Conservation (phyloP, 371 early-diverging fungal species). For the Apophysomyces trapeziformis region DNA sequence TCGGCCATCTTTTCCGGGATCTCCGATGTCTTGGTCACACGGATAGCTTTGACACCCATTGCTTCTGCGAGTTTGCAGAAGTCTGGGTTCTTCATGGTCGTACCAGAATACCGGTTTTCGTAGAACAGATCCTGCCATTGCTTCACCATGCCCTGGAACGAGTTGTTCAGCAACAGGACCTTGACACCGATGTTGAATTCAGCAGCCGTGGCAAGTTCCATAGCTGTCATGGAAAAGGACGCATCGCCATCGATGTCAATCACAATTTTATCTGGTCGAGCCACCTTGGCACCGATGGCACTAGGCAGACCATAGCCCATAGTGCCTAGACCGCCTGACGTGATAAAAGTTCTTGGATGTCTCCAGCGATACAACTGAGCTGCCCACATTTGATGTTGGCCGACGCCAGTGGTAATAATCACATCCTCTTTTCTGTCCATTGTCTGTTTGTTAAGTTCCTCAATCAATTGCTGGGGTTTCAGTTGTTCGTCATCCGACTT, state of each 20-base stretch:
- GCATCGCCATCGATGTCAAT: conserved; percentile 98
- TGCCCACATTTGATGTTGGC: conserved; percentile 99
- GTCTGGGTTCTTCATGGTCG: conserved; percentile 96
- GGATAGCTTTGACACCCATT: conserved; percentile 89
- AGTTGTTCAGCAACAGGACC: conserved; percentile 94
- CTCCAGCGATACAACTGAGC: conserved; percentile 89
- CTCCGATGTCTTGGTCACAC: conserved; percentile 81
- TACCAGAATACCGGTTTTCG: conserved; percentile 92
- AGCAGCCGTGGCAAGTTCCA: conserved; percentile 96
- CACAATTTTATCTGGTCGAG: conserved; percentile 89
- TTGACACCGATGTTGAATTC: conserved; percentile 97
- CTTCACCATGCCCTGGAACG: conserved; percentile 99
- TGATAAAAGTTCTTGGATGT: conserved; percentile 85
- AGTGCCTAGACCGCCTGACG: conserved; percentile 97
- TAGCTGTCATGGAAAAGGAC: conserved; percentile 95
- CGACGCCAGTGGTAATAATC: conserved; percentile 95
- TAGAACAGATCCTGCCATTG: conserved; percentile 99
- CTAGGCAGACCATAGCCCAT: conserved; percentile 97
- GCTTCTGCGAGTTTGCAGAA: conserved; percentile 97
- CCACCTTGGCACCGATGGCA: conserved; percentile 97
- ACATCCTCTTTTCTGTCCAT: conserved; percentile 86
- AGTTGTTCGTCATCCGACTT: conserved; percentile 46
- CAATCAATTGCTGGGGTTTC: conserved; percentile 94
- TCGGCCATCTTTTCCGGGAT: conserved; percentile 88
- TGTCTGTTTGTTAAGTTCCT: conserved; percentile 87